Conservation (phyloP, 495 filamentous ascomycete species). For the Chaetomidium leptoderma region DNA sequence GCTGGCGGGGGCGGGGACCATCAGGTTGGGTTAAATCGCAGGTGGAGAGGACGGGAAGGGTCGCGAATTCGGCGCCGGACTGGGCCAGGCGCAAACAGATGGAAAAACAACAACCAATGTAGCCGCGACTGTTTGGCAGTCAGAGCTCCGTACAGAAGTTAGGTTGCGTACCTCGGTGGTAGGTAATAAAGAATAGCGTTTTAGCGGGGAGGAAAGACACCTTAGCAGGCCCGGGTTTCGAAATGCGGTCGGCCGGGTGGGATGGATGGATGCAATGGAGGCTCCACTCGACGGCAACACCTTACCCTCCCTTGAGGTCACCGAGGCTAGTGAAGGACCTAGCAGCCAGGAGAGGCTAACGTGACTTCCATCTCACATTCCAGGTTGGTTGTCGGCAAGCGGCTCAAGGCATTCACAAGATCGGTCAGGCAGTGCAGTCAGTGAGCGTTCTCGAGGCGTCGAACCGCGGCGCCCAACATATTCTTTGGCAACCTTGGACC, state of each 20-base stretch:
- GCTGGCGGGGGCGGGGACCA: not conserved
- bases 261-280: not conserved
- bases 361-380: no score
- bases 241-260: no score
- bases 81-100: not conserved
- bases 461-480: no score
- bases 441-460: no score
- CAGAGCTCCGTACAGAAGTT: no score
- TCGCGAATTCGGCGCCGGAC: not conserved
- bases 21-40: not conserved
- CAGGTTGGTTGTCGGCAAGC: not conserved
- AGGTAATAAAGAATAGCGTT: not conserved
- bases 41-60: not conserved
- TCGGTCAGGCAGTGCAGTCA: no score
- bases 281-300: conserved; percentile 8
- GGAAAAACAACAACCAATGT: no score
- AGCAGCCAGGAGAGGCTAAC: not conserved
- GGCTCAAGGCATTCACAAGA: not conserved
- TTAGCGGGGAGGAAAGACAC: not conserved
- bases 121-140: no score
- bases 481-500: no score
- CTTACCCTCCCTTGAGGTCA: conserved; percentile 5
- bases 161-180: no score
- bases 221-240: no score
- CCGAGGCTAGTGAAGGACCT: not conserved